Base-by-base conservation (phyloP, 495 filamentous ascomycete genomes). In the Annulohypoxylon stygium region DNA sequence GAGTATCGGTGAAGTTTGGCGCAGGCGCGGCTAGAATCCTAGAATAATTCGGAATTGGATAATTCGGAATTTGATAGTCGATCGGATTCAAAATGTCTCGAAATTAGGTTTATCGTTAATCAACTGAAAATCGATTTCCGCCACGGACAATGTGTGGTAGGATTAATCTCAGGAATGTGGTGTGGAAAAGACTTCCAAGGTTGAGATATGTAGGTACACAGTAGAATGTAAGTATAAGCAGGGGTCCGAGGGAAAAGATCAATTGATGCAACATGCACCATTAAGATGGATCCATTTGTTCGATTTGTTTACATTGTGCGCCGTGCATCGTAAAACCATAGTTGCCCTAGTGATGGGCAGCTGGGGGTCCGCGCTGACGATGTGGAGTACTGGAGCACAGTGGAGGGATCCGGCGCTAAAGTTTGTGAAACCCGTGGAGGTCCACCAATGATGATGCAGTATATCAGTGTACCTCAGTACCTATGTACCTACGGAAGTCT, bases 51-150 rank as follows among this genome's bases (percentile, higher is more conserved):
- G 39, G 14, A 43, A 43, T 23, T 23, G 20, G 20, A 23, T 23
- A 23, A 23, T 43, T 43, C 39, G 39, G 1, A 14, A 39, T 39
- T 39, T 12, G 36, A 39, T 39, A n/a, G 39, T 43, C 39, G 39
- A 43, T 43, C 39, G 47, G 45, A 11, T 41, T 64, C 10, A 51
- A 30, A 58, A 70, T 75, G 72, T 75, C 72, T 71, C 34, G 59
- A 75, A 71, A 68, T 70, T 61, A 55, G 11, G 66, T 74, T 74
- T 70, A 61, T 75, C 36, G 60, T 37, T 60, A 50, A 53, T 50
- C 20, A 34, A 47, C 45, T 23, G 34, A 48, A 57, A 62, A 43
- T 41, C 18, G 61, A 53, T 47, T 47, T 54, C 26, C 8, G 53
- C 43, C 26, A n/a, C 41, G 39, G 37, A 45, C 50, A 34, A 54